Percentiles rank a stretch among this genome's conserved stretches.
Evolutionary conservation across 2,329 filamentous ascomycete genomes (phyloP).

Genomic region (Exophiala dermatitidis): DNA sequence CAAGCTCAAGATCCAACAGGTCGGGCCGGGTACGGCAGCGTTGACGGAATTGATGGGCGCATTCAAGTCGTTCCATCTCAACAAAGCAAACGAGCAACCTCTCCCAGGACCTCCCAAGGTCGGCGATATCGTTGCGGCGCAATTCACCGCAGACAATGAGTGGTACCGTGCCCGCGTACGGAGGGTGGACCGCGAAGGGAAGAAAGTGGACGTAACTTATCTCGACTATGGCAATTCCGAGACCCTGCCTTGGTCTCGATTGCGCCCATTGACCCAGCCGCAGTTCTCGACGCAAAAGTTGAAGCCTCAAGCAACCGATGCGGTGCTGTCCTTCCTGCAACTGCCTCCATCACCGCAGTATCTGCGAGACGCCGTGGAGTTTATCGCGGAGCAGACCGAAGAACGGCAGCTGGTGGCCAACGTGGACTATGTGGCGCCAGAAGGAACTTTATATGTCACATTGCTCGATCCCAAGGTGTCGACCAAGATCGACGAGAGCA

Average conservation of each 20-base stretch:
- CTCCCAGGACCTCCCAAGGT: constrained; percentile 74
- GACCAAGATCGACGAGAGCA: constrained; percentile 62
- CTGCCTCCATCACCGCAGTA: constrained; percentile 78
- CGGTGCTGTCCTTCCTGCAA: constrained; percentile 79
- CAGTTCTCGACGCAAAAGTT: constrained; percentile 78
- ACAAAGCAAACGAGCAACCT: constrained; percentile 68
- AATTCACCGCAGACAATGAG: constrained; percentile 79
- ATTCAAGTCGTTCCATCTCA: constrained; percentile 85
- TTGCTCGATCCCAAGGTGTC: constrained; percentile 68
- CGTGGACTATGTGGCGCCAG: constrained; percentile 77
- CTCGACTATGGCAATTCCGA: constrained; percentile 96
- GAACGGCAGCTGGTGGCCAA: constrained; percentile 76
- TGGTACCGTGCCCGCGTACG: constrained; percentile 93
- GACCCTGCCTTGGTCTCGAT: constrained; percentile 71
- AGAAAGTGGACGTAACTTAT: constrained; percentile 85
- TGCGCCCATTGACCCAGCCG: constrained; percentile 70
- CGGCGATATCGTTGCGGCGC: constrained; percentile 83
- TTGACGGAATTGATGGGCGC: constrained; percentile 82
- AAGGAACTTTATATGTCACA: constrained; percentile 77
- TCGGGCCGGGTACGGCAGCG: constrained; percentile 76
- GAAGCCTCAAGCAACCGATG: constrained; percentile 79
- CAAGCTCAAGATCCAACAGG: constrained; percentile 82
- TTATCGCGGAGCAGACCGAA: constrained; percentile 67
- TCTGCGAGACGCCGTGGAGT: constrained; percentile 68
- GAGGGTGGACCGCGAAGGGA: constrained; percentile 83